Percentiles rank a stretch among this genome's conserved stretches.
Conservation (phyloP, 2,329 filamentous ascomycete genomes). For the Colletotrichum cordylinicola region DNA sequence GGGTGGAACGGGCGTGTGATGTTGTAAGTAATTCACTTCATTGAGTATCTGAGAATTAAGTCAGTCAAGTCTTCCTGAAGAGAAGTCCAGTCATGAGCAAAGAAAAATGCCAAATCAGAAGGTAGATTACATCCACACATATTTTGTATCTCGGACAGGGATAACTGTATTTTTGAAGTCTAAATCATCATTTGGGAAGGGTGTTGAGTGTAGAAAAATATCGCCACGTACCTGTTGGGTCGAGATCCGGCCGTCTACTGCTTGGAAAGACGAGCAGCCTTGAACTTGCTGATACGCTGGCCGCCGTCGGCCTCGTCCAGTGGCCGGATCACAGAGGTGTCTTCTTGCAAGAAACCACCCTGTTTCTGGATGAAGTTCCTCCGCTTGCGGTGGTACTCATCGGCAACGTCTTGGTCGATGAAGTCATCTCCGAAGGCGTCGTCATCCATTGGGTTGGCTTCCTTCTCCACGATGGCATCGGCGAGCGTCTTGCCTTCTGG, state of each 20-base stretch:
- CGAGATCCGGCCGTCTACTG: conserved; percentile 41
- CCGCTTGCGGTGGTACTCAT: conserved; percentile 82
- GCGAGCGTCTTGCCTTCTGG: conserved; percentile 64
- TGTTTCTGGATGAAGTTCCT: conserved; percentile 84
- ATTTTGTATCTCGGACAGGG: conserved; percentile 11
- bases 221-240: conserved; percentile 23
- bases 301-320: conserved; percentile 71
- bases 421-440: conserved; percentile 61
- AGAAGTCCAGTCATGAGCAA: background rate
- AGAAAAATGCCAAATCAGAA: conserved; percentile 6
- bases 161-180: conserved; percentile 18
- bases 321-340: conserved; percentile 70
- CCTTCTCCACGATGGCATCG: conserved; percentile 62
- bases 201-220: background rate
- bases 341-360: conserved; percentile 79
- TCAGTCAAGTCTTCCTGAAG: background rate
- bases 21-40: background rate
- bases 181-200: conserved; percentile 13
- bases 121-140: conserved; percentile 17
- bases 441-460: conserved; percentile 36
- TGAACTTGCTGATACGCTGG: conserved; percentile 74
- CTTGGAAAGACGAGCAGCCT: conserved; percentile 68
- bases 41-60: background rate
- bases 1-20: background rate
- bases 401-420: conserved; percentile 77